phyloP scores from a whole-genome alignment of 805 yeast species.

The Metschnikowia santaceciliae region DNA sequence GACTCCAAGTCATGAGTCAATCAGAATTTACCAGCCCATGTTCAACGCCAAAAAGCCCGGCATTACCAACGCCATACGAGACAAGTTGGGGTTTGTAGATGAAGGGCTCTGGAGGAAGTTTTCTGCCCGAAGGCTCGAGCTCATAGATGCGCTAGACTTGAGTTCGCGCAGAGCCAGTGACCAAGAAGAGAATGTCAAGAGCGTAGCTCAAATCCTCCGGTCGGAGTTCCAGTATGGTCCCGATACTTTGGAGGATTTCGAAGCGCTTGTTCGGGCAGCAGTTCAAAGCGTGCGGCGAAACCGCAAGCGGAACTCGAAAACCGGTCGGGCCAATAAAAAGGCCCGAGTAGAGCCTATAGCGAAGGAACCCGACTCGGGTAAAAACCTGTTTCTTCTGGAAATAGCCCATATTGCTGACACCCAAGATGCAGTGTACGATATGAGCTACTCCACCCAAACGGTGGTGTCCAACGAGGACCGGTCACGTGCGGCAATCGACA shows the following conservation, averaged over 20 bases:
- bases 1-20: constrained; percentile 17
- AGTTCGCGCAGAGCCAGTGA: constrained; percentile 81
- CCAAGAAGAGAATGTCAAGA: constrained; percentile 77
- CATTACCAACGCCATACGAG: constrained; percentile 55
- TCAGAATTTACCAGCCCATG: constrained; percentile 4
- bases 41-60: constrained; percentile 40
- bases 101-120: constrained; percentile 85
- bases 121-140: constrained; percentile 83
- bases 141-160: constrained; percentile 71
- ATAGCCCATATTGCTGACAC: constrained; percentile 33
- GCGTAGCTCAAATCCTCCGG: constrained; percentile 74
- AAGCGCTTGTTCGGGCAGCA: constrained; percentile 87
- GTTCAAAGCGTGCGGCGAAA: constrained; percentile 90
- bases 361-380: neutral
- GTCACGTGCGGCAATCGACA: constrained; percentile 46
- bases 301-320: constrained; percentile 57
- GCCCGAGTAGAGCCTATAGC: neutral
- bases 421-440: constrained; percentile 30
- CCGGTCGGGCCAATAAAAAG: constrained; percentile 17
- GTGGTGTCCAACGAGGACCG: constrained; percentile 30
- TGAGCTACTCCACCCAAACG: constrained; percentile 30
- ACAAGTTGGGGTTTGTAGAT: constrained; percentile 69
- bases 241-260: constrained; percentile 66
- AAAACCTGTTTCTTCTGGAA: constrained; percentile 29
- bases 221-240: constrained; percentile 71